phyloP scores from a whole-genome alignment of 139 green algal species.

The Picochlorum sp. region DNA sequence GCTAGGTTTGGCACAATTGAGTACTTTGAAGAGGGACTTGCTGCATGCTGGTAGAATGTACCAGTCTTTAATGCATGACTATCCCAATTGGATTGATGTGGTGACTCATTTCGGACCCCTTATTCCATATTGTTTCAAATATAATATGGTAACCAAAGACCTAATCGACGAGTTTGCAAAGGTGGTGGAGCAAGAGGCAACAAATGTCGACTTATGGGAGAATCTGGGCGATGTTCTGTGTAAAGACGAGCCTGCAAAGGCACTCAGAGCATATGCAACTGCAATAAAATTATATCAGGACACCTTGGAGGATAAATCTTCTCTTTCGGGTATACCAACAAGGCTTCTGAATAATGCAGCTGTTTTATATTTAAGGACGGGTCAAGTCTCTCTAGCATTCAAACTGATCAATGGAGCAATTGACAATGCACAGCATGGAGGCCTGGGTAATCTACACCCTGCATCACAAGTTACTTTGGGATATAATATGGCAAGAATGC shows the following conservation, averaged over 20 bases:
- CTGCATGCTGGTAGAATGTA: conserved; percentile 56
- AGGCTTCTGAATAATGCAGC: conserved; percentile 80
- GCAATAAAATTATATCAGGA: conserved; percentile 32
- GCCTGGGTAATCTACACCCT: conserved; percentile 1
- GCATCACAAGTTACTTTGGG: conserved; percentile 43
- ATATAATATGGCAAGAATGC: conserved; percentile 71
- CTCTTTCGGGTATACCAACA: conserved; percentile 17
- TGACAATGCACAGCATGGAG: neutral
- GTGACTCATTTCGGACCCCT: conserved; percentile 34
- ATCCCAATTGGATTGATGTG: conserved; percentile 53
- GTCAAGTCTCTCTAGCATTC: conserved; percentile 23
- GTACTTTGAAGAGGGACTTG: conserved; percentile 30
- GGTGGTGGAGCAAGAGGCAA: conserved; percentile 21
- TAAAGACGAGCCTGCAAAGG: conserved; percentile 36
- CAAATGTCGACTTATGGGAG: conserved; percentile 58
- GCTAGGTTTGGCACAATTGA: conserved; percentile 59
- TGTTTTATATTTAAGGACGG: conserved; percentile 49
- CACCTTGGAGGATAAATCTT: conserved; percentile 4
- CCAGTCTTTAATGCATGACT: conserved; percentile 42
- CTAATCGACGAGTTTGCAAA: conserved; percentile 24
- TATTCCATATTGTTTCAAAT: conserved; percentile 25
- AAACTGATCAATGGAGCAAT: conserved; percentile 36
- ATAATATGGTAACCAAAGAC: conserved; percentile 4
- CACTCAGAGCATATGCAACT: conserved; percentile 42
- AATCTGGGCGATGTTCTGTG: conserved; percentile 68